Evolutionary conservation across 208 protist genomes (phyloP).

Genomic region (Tritrichomonas foetus): DNA sequence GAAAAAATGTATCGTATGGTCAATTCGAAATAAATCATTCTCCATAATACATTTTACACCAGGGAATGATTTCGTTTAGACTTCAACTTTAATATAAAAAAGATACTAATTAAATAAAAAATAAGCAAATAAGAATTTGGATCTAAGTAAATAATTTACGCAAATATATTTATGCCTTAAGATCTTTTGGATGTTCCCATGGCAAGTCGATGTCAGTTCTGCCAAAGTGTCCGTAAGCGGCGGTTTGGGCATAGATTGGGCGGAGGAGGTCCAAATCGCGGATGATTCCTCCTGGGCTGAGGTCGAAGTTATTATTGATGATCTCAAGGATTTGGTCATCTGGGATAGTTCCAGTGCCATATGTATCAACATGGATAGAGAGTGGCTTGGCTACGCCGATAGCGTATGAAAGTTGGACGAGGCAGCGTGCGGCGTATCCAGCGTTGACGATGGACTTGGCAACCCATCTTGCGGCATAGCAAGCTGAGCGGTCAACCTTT

Average conservation of each 20-base stretch:
- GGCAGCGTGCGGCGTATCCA: constrained; percentile 76
- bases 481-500: constrained; percentile 98
- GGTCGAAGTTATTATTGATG: constrained; percentile 95
- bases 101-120: no score
- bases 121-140: no score
- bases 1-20: no score
- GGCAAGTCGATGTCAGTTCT: constrained; percentile 84
- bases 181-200: constrained; percentile 96
- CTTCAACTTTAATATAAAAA: no score
- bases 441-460: constrained; percentile 95
- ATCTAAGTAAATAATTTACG: no score
- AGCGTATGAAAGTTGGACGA: constrained; percentile 97
- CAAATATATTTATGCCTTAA: no score
- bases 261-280: constrained; percentile 80
- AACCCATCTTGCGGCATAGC: constrained; percentile 96
- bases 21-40: no score
- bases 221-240: constrained; percentile 97
- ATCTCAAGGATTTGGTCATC: constrained; percentile 71
- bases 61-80: no score
- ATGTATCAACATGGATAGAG: constrained; percentile 89
- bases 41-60: no score
- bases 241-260: constrained; percentile 92
- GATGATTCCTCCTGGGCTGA: constrained; percentile 91
- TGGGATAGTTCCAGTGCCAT: constrained; percentile 76
- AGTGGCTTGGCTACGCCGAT: constrained; percentile 90